Percentiles rank a stretch among this genome's conserved stretches.
These are phyloP conservation scores for Aquilaria malaccensis DNA, from an alignment of 345 rosid species.

Conservation along the genomic window DNA sequence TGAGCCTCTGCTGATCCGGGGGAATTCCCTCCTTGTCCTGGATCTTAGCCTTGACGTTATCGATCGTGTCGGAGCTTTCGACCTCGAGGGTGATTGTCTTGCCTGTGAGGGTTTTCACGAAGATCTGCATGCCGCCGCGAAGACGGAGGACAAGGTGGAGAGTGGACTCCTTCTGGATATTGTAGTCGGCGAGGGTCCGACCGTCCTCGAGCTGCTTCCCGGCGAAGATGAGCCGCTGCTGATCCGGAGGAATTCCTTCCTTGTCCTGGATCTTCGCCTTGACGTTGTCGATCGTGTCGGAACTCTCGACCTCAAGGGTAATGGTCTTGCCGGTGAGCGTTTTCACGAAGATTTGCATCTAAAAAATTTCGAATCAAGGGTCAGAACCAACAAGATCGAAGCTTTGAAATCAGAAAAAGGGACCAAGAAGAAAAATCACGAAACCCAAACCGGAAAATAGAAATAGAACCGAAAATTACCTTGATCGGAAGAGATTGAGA, in stretches of 20 bases:
- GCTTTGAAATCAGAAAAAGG: neutral
- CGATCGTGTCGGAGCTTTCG: constrained; percentile 22
- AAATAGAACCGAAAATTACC: neutral
- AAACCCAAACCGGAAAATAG: neutral
- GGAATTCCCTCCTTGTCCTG: constrained; percentile 25
- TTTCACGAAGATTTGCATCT: constrained; percentile 33
- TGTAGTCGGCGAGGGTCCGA: constrained; percentile 10
- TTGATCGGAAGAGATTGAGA: neutral
- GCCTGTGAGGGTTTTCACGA: constrained; percentile 12
- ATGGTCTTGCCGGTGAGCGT: constrained; percentile 24
- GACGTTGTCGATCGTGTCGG: constrained; percentile 12
- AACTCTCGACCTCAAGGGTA: constrained; percentile 14
- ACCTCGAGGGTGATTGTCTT: constrained; percentile 21
- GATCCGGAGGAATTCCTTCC: constrained; percentile 13
- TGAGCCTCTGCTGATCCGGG: constrained; percentile 20
- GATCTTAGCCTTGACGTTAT: constrained; percentile 22
- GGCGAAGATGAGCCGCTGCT: constrained; percentile 12
- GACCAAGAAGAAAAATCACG: neutral
- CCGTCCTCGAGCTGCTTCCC: constrained; percentile 14
- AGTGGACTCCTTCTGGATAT: constrained; percentile 10
- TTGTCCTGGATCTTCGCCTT: constrained; percentile 15
- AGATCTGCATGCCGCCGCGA: constrained; percentile 14
- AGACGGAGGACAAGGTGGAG: constrained; percentile 7
- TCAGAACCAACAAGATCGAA: neutral
- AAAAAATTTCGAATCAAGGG: neutral